Base-by-base conservation (phyloP, 2,329 filamentous ascomycete genomes). In the Arachnomyces sp. region DNA sequence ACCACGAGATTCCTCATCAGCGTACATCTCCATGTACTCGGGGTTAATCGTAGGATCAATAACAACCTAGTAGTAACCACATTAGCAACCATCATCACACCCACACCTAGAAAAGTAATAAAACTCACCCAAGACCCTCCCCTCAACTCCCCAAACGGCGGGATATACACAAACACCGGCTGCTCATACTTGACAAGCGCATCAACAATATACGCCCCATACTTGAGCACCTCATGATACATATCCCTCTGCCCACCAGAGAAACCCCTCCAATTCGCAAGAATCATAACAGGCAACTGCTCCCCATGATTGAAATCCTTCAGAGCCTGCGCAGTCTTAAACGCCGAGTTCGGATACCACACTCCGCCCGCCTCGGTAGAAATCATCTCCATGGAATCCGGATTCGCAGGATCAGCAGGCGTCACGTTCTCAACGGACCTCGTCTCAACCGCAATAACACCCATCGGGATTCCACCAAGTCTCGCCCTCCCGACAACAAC, bases 231-330 rank as follows among this genome's bases (percentile, higher is more conserved):
- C 70, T 98, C 92, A 71, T 96, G 95, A 80, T 93, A 98, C 92
- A 98, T 98, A 69, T 98, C 92, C 54, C 90, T 87, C 71, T 98
- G 92, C 50, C 92, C 92, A 73, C 92, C 92, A 52, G 92, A 98
- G 86, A 98, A 98, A 73, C 92, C 92, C 80, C 92, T 83, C 92
- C 92, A 98, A 77, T 98, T 98, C 68, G 92, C 92, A 49, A 98
- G 80, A 61, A 98, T 98, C 88, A 98, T 96, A 51, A 98, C 73
- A 42, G 92, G 92, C 59, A 98, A 76, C 72, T 98, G 92, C 71
- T 98, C 92, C 63, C 92, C 92, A 51, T 94, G 80, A 79, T 98
- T 98, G 79, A 98, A 98, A 73, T 98, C 92, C 57, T 84, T 88
- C 71, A 98, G 94, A 42, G 92, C 92, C 68, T 98, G 92, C 2